Evolutionary conservation across 768 basidiomycete species (phyloP), one percentile per base, ranked within the genome.

Genomic region (Paxillus ammoniavirescens): DNA sequence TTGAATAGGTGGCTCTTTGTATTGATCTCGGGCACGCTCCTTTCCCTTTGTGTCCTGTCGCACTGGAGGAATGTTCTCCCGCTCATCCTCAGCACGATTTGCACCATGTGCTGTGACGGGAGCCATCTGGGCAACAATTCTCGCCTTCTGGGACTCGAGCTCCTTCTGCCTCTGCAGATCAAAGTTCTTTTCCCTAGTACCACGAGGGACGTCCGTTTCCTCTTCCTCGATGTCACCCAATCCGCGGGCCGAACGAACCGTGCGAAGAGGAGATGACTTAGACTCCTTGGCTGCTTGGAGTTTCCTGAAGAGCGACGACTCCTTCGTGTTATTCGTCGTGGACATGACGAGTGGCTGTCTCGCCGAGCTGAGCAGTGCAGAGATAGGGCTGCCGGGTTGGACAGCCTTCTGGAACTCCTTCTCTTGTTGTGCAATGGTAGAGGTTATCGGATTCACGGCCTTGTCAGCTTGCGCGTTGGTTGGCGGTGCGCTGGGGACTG

Each of bases 401-500:
- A 98, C 91, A 2, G 94, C 97, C 63, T 89, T 87, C 75, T 90
- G 88, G 86, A 98, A 98, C 70, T 98, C 97, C 68, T 88, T 87
- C 80, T 99, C 97, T 65, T 93, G 91, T 62, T 92, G 81, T 3
- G 87, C 86, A 53, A 89, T 84, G 42, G 78, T 87, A 12, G 81
- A 81, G 14, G 80, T 80, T 50, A 78, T 75, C 45, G 73, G 79
- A 65, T 76, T 78, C 41, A 53, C 54, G 14, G 57, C 53, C 47
- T 56, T 60, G 18, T 65, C 61, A 1, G 65, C 41, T 4, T 63
- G 52, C 13, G 57, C 23, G 6, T 54, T 49, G n/a, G 59, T 40
- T n/a, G 49, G 56, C 17, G 55, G 68, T 2, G 69, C 69, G 36
- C 68, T 73, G 26, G 82, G 75, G 8, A 77, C 71, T 7, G 74